Evolutionary conservation across 2,329 filamentous ascomycete genomes (phyloP), one percentile per base, ranked within the genome.

Genomic region (Diaporthe helianthi): DNA sequence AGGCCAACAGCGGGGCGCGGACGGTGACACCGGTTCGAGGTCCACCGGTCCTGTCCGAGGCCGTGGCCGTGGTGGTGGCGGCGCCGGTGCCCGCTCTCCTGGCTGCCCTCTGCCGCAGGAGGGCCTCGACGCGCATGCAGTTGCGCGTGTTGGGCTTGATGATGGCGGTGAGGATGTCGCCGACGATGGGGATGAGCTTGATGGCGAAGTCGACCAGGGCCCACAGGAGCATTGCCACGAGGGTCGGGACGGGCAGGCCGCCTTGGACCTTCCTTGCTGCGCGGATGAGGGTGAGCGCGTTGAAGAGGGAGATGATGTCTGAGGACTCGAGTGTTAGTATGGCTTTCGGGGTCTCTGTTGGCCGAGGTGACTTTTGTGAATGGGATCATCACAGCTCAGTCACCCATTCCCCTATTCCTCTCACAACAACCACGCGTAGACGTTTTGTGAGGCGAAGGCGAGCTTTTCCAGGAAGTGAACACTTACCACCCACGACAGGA

Each of bases 81-180:
- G 22, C 44, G 26, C 15, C 44, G 29, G 55, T 38, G 33, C 67
- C 31, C n/a, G 46, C 15, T 49, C 55, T 64, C 63, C 22, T 61
- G 33, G 33, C 46, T 19, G 49, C 69, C 63, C 31, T 67, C 54
- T 54, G 41, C 51, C 47, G 26, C 63, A 71, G 54, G 24, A 67
- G 41, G 12, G 31, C 51, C 63, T 71, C 69, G 5, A 71, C 55
- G 15, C 51, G 33, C 69, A 69, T 49, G 41, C 55, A 58, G 49
- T 71, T 71, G 7, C 69, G 61, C 24, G 69, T 71, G 41, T 71
- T 71, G 5, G 69, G 69, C 69, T 71, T 71, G 36, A 71, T 63
- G 6, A 71, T 53, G 17, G 69, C 69, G 0, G 69, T 69, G 6
- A 71, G 67, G 7, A 71, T n/a, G 12, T 71, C 69, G 13, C 69